Conservation (phyloP, 768 basidiomycete genomes). For the Auricularia auricula-judae region DNA sequence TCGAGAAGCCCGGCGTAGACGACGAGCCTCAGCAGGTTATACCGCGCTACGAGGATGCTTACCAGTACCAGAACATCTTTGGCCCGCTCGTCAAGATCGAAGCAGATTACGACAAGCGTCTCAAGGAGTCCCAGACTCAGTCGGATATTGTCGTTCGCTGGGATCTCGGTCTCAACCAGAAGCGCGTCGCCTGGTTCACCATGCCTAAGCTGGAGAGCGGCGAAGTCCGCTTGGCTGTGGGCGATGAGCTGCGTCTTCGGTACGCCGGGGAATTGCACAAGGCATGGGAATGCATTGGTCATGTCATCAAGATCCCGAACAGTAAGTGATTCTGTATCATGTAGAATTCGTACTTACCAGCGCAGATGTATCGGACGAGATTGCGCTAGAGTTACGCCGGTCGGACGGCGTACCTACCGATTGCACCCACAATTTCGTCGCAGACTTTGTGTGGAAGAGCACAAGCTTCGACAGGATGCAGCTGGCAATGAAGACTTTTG, state of each 20-base stretch:
- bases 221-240: constrained; percentile 92
- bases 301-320: constrained; percentile 98
- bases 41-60: constrained; percentile 92
- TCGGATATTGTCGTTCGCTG: constrained; percentile 92
- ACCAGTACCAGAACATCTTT: constrained; percentile 99
- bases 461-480: constrained; percentile 99
- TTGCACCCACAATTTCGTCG: constrained; percentile 87
- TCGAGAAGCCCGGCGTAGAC: constrained; percentile 94
- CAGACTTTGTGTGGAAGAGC: constrained; percentile 99
- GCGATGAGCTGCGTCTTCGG: constrained; percentile 85
- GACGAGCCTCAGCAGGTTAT: constrained; percentile 93
- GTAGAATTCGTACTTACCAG: background rate
- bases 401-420: constrained; percentile 91
- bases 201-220: constrained; percentile 97
- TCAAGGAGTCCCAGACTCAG: constrained; percentile 98
- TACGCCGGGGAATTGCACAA: constrained; percentile 86
- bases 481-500: constrained; percentile 98
- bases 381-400: constrained; percentile 82
- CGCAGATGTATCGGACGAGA: constrained; percentile 96
- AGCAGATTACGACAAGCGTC: constrained; percentile 94
- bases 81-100: constrained; percentile 99
- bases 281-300: constrained; percentile 94
- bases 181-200: constrained; percentile 96
- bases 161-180: constrained; percentile 98
- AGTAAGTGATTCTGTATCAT: constrained; percentile 41